A percentile compares a stretch with the other conserved stretches of the same genome.
phyloP scores from a whole-genome alignment of 208 protist genomes.

The Acanthamoeba lenticulata region DNA sequence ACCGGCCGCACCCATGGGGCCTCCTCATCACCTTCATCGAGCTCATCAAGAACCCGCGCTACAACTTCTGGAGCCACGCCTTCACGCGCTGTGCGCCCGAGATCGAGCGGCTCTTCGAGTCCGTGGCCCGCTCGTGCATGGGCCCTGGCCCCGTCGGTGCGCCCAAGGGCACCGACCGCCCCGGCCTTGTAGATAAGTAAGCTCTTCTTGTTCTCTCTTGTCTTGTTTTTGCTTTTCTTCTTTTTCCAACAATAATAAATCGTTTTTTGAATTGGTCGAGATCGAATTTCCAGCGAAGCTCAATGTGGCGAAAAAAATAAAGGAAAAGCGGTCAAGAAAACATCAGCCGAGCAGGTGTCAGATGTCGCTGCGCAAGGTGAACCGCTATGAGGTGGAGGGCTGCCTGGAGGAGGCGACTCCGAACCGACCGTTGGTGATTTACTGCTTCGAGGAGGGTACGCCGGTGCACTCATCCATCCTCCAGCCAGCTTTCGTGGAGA shows the following conservation, averaged over 20 bases:
- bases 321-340: no score
- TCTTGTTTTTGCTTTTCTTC: background rate
- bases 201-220: background rate
- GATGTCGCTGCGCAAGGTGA: background rate
- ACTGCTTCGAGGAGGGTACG: conserved; percentile 39
- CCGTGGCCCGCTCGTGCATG: conserved; percentile 86
- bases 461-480: conserved; percentile 21
- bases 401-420: conserved; percentile 12
- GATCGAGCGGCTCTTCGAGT: conserved; percentile 95
- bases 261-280: no score
- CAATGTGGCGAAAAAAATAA: no score
- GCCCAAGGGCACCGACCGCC: background rate
- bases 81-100: conserved; percentile 94
- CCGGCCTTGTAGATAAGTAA: conserved; percentile 54
- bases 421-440: conserved; percentile 18
- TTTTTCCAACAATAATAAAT: no score
- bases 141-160: conserved; percentile 15
- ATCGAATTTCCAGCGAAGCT: no score
- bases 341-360: no score
- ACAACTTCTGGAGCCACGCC: conserved; percentile 94
- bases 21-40: conserved; percentile 99
- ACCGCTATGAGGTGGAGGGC: background rate
- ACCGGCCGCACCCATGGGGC: conserved; percentile 99
- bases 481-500: conserved; percentile 13
- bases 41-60: conserved; percentile 96